Conservation (phyloP, 257 asterid species). For the Catharanthus roseus region DNA sequence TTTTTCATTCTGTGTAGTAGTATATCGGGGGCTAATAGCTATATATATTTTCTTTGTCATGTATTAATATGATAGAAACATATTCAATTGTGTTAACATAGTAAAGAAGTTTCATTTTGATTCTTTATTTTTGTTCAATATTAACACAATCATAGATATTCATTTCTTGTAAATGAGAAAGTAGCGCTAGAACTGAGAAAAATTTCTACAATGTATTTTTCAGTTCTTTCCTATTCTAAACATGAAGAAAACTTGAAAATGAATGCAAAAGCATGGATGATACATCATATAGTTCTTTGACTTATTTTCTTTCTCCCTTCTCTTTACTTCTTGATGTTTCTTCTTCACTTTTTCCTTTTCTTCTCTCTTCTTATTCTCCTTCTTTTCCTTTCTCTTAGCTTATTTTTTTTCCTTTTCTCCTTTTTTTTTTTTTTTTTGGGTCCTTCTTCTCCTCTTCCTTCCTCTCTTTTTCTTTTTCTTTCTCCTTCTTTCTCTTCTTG, state of each 20-base stretch:
- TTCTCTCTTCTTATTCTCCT: neutral
- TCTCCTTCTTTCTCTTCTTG: constrained; percentile 7
- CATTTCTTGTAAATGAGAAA: too few relatives aligned
- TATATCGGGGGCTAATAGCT: neutral
- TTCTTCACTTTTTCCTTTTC: constrained; percentile 7
- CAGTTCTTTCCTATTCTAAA: neutral
- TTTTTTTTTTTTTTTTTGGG: too few relatives aligned
- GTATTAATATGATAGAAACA: neutral
- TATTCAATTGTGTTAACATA: neutral
- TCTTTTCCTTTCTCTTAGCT: neutral
- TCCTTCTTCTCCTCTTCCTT: constrained; percentile 5
- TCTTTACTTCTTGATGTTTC: neutral
- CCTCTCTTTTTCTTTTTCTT: neutral
- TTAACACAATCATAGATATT: too few relatives aligned
- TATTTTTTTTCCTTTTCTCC: constrained; percentile 13
- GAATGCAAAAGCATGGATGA: neutral
- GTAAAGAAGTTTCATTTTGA: neutral
- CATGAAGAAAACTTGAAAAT: neutral
- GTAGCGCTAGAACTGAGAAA: neutral
- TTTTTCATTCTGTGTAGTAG: too few relatives aligned
- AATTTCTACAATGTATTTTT: neutral
- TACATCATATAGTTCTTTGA: neutral
- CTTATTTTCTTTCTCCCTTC: neutral
- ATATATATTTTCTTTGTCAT: constrained; percentile 11
- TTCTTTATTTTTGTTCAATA: neutral